Base-by-base conservation (phyloP, 2,329 filamentous ascomycete genomes). In the Colletotrichum scovillei region DNA sequence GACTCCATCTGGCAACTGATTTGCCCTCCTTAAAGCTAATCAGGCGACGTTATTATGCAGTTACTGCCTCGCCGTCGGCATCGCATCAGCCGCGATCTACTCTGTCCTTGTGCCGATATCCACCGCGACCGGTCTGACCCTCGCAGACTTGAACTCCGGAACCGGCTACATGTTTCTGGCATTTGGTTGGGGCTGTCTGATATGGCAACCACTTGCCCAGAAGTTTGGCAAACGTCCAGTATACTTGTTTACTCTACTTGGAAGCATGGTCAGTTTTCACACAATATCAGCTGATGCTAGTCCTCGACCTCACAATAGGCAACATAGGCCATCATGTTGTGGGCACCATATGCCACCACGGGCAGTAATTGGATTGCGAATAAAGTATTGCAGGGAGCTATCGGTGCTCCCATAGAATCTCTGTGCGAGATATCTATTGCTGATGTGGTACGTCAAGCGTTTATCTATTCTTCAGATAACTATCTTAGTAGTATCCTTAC, bases 151-250 rank as follows among this genome's bases (percentile, higher is more conserved):
- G 9, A 84, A 84, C n/a, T 79, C 81, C 11, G 82, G 83, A 2
- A 84, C 83, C 0, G 83, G 83, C 0, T 82, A 81, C 69, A 84
- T 84, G 82, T 85, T 84, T 46, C 77, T 88, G 2, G 78, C 87
- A 19, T 75, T 85, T 0, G 86, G 86, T 2, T 86, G 83, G 82
- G 81, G 83, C 0, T 78, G 84, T 26, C 75, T 88, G 8, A 83
- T 87, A 68, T 87, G 85, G 85, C 85, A 87, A 73, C 85, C 86
- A 0, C 81, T 87, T 19, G 84, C 86, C 0, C 77, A 86, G 11
- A 81, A 84, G 58, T 87, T 86, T 69, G 86, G 86, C 64, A 86
- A 85, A 75, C 78, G 84, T 5, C 73, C 80, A 4, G 79, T 81
- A 0, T 86, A 86, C 69, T 74, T 86, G 5, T 55, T 82, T 22